Base-by-base conservation (phyloP, 2,329 filamentous ascomycete species). In the Aspergillus fumigatus region DNA sequence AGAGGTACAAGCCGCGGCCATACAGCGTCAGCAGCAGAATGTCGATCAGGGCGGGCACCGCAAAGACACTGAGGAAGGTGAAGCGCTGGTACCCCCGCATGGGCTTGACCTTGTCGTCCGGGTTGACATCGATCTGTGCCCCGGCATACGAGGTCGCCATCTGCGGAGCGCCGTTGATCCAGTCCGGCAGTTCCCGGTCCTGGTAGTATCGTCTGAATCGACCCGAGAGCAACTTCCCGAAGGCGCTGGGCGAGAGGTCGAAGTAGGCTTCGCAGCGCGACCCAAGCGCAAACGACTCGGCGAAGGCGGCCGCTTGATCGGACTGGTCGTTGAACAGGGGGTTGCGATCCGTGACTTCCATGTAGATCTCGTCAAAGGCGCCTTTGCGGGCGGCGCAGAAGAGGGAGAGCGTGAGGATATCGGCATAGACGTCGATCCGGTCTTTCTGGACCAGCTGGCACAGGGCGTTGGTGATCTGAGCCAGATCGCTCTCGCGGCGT, bases 211-310 rank as follows among this genome's bases (percentile, higher is more conserved):
- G 68, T 26, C 78, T 70, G 62, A 81, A 78, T 3, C 75, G 70
- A 58, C 70, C 64, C 1, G 72, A 72, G 8, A 77, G 62, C 29
- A 76, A 61, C 54, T 76, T 76, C 51, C 80, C 80, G 35, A 83
- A 71, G 4, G 74, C 73, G 29, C 77, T 77, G 2, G 80, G 80
- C 2, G 73, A 65, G 50, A 86, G 78, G 57, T 84, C 83, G 56
- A 87, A 85, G 64, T 86, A 87, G 0, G 80, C 77, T 58, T 86
- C 83, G 63, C 84, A 87, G 53, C 84, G 81, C 3, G 84, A 86
- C 1, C 84, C 84, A 1, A 86, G 73, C 0, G 83, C 84, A 69
- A 85, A 87, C 0, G 85, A 79, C 65, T 87, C 84, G 0, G 84
- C 80, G 62, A 87, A 87, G 6, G 83, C 83, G 32, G 83, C 84